Percentiles rank a stretch among this genome's conserved stretches.
Evolutionary conservation across 352 stramenopile genomes (phyloP).

Genomic region (Pythium aphanidermatum): DNA sequence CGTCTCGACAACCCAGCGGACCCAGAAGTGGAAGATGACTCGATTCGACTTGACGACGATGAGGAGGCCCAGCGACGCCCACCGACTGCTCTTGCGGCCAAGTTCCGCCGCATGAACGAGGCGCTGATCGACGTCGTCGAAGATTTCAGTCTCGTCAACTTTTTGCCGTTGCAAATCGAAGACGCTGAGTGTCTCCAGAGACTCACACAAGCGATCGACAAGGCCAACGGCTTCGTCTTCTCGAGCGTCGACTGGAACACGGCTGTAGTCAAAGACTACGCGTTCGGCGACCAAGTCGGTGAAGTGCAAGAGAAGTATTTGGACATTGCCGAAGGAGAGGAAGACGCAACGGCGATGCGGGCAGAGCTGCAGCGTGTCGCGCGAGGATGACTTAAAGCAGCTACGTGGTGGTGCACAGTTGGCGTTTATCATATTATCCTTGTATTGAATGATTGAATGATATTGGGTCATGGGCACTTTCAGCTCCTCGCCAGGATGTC

Average conservation of each 20-base stretch:
- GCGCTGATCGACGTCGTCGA: conserved; percentile 81
- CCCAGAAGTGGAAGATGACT: conserved; percentile 23
- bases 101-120: conserved; percentile 82
- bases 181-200: conserved; percentile 59
- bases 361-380: conserved; percentile 30
- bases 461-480: too few species aligned
- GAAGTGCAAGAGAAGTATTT: conserved; percentile 74
- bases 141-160: conserved; percentile 84
- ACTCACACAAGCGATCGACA: conserved; percentile 71
- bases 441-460: too few species aligned
- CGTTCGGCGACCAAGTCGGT: conserved; percentile 52
- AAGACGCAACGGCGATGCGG: conserved; percentile 22
- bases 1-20: conserved; percentile 52
- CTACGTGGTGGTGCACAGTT: too few species aligned
- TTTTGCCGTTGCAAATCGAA: conserved; percentile 76
- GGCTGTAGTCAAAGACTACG: conserved; percentile 64
- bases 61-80: conserved; percentile 18
- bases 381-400: background rate
- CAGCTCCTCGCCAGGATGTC: too few species aligned
- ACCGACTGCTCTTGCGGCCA: conserved; percentile 31
- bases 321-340: conserved; percentile 25
- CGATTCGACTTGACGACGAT: conserved; percentile 25
- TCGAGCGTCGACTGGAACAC: conserved; percentile 73
- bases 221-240: conserved; percentile 81
- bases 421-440: too few species aligned